A percentile compares a stretch with the other conserved stretches of the same genome.
These are phyloP conservation scores for Taphrina populina DNA, from an alignment of 1,139 yeast genomes.

Conservation along the genomic window DNA sequence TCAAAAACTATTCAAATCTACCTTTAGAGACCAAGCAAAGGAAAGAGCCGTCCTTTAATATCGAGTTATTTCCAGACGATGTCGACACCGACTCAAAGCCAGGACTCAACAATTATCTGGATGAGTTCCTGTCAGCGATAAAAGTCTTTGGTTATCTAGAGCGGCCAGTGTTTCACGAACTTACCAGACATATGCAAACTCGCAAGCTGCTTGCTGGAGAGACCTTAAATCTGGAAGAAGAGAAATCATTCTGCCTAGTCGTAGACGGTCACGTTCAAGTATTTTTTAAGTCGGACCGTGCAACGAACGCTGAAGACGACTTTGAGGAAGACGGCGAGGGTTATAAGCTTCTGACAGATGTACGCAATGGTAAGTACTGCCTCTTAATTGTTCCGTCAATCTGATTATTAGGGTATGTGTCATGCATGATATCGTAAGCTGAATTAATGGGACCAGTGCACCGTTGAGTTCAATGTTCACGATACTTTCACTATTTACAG, in stretches of 20 bases:
- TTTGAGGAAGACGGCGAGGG: conserved; percentile 52
- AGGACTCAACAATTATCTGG: conserved; percentile 61
- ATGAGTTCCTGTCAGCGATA: conserved; percentile 85
- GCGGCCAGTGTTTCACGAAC: conserved; percentile 83
- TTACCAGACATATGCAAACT: conserved; percentile 88
- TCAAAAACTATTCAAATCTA: conserved; percentile 55
- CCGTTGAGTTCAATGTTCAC: conserved; percentile 82
- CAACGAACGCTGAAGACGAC: conserved; percentile 47
- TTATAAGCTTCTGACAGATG: conserved; percentile 77
- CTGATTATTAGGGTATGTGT: conserved; percentile 15
- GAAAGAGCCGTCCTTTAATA: conserved; percentile 47
- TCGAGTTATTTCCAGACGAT: conserved; percentile 50
- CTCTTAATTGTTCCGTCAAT: no score
- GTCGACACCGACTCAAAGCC: conserved; percentile 48
- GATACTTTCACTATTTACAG: conserved; percentile 69
- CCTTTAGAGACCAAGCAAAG: conserved; percentile 52
- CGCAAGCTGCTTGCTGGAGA: conserved; percentile 79
- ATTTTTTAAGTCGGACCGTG: conserved; percentile 56
- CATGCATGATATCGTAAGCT: not conserved
- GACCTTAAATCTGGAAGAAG: conserved; percentile 66
- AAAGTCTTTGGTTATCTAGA: conserved; percentile 93
- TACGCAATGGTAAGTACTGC: conserved; percentile 61
- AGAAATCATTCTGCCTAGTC: conserved; percentile 85
- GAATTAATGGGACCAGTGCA: conserved; percentile 40
- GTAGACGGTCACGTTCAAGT: conserved; percentile 89